Conservation (phyloP, 1,284 basidiomycete species). For the Porogramme epimiltina region DNA sequence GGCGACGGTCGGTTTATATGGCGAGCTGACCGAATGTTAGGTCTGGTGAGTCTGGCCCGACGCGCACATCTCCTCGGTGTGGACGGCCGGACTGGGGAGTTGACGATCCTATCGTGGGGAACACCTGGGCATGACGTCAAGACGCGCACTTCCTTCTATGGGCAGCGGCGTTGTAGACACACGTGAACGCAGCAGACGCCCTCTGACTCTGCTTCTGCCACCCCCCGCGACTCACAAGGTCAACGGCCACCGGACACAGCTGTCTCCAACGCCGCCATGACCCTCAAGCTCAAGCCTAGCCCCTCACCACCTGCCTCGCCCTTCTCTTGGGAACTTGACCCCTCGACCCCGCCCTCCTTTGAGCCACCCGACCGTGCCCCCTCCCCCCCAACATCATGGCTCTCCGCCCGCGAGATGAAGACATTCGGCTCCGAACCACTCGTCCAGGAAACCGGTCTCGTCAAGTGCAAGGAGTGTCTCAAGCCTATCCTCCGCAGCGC, state of each 20-base stretch:
- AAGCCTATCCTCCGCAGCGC: conserved; percentile 79
- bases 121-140: conserved; percentile 23
- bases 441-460: conserved; percentile 64
- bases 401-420: conserved; percentile 85
- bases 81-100: conserved; percentile 7
- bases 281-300: conserved; percentile 59
- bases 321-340: conserved; percentile 61
- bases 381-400: conserved; percentile 80
- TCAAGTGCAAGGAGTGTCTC: conserved; percentile 76
- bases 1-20: conserved; percentile 22
- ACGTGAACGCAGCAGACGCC: neutral
- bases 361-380: conserved; percentile 27
- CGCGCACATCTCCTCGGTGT: conserved; percentile 9
- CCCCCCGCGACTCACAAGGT: neutral
- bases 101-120: too few species aligned
- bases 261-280: conserved; percentile 33
- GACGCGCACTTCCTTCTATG: neutral
- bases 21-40: neutral
- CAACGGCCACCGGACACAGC: neutral
- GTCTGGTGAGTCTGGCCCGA: conserved; percentile 7
- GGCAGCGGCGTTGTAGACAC: neutral
- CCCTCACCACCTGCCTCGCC: conserved; percentile 40
- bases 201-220: neutral
- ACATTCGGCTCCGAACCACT: conserved; percentile 80
- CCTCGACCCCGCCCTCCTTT: conserved; percentile 39